A percentile compares a stretch with the other conserved stretches of the same genome.
Evolutionary conservation across 1,139 yeast species (phyloP).

Genomic region (Hansenula sp.): DNA sequence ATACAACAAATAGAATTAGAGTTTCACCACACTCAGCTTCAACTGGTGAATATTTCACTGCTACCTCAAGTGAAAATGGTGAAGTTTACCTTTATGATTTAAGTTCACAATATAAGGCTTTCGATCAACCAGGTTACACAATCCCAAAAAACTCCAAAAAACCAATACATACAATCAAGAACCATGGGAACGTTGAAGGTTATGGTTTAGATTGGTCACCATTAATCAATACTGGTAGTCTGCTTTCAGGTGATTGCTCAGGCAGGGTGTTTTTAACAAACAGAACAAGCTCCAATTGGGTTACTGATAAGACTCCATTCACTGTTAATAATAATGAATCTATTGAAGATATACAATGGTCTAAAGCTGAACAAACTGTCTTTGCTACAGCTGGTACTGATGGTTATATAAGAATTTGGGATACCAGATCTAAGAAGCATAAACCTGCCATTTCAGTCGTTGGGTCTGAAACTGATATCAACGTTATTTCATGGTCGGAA

Average conservation of each 20-base stretch:
- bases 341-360: slow-evolving; percentile 97
- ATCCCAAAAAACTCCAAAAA: slow-evolving; percentile 75
- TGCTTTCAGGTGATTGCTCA: slow-evolving; percentile 84
- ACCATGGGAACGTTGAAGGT: slow-evolving; percentile 96
- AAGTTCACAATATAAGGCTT: slow-evolving; percentile 74
- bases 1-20: slow-evolving; percentile 87
- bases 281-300: slow-evolving; percentile 78
- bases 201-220: slow-evolving; percentile 98
- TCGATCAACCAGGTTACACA: slow-evolving; percentile 82
- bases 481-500: slow-evolving; percentile 94
- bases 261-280: slow-evolving; percentile 80
- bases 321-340: slow-evolving; percentile 61
- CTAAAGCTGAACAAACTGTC: slow-evolving; percentile 85
- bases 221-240: slow-evolving; percentile 69
- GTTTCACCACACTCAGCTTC: slow-evolving; percentile 75
- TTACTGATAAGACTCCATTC: slow-evolving; percentile 82
- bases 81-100: slow-evolving; percentile 85
- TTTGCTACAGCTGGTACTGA: slow-evolving; percentile 93
- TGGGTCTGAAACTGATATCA: slow-evolving; percentile 85
- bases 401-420: slow-evolving; percentile 94
- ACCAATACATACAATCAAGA: slow-evolving; percentile 80
- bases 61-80: slow-evolving; percentile 87
- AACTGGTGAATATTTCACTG: slow-evolving; percentile 82
- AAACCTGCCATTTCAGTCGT: slow-evolving; percentile 83
- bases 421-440: slow-evolving; percentile 88